These are phyloP conservation scores for Chlorella vulgaris DNA, from an alignment of 139 green algal genomes.

Conservation along the genomic window DNA sequence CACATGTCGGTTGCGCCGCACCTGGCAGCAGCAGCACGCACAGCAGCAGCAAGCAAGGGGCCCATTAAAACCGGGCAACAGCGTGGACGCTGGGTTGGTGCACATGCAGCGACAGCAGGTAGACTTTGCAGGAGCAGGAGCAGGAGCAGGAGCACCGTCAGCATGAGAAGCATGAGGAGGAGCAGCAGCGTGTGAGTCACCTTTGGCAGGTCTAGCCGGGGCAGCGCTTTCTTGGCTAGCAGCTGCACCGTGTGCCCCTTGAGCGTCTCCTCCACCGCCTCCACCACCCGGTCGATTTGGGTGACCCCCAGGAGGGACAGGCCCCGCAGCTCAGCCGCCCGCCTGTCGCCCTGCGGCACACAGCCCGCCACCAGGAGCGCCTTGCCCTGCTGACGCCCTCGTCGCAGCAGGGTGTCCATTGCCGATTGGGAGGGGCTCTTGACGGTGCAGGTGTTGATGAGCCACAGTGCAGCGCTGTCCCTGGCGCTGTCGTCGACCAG, in stretches of 20 bases:
- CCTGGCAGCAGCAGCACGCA: constrained; percentile 48
- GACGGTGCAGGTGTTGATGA: constrained; percentile 95
- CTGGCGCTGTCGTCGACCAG: constrained; percentile 64
- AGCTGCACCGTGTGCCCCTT: constrained; percentile 82
- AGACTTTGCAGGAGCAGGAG: neutral
- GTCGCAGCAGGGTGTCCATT: constrained; percentile 71
- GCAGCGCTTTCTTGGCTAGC: constrained; percentile 83
- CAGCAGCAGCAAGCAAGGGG: neutral
- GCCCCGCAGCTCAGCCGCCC: constrained; percentile 74
- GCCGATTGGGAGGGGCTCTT: constrained; percentile 83
- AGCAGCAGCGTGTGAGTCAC: constrained; percentile 14
- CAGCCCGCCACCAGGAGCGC: constrained; percentile 85
- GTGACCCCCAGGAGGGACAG: constrained; percentile 79
- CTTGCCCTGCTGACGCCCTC: constrained; percentile 60
- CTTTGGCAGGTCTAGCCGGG: constrained; percentile 91
- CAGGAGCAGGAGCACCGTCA: neutral
- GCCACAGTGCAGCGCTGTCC: constrained; percentile 76
- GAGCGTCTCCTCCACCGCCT: constrained; percentile 92
- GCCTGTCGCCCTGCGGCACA: constrained; percentile 87
- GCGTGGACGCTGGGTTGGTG: neutral
- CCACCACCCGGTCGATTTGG: constrained; percentile 91
- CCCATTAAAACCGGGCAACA: neutral
- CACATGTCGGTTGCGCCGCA: constrained; percentile 83
- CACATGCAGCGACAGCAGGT: neutral
- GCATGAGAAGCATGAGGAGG: too few species aligned